Percentiles rank a stretch among this genome's conserved stretches.
Evolutionary conservation across 1,284 basidiomycete genomes (phyloP).

Genomic region (Malassezia sp.): DNA sequence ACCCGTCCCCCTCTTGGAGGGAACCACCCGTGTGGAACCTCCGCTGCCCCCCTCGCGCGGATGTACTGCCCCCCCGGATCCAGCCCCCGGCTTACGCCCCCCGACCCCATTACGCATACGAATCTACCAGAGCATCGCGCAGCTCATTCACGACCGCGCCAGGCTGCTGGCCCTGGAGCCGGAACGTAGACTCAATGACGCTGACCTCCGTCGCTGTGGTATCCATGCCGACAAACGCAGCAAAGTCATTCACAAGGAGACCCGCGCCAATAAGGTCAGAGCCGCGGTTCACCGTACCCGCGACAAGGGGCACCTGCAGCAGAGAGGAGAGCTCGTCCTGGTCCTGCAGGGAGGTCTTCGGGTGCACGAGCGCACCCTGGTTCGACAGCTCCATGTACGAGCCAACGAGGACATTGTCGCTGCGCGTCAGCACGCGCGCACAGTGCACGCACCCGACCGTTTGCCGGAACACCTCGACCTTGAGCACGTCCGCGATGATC

Average conservation of each 20-base stretch:
- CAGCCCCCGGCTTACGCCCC: no score
- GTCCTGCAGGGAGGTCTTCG: slow-evolving; percentile 89
- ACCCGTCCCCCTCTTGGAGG: no score
- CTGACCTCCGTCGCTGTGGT: slow-evolving; percentile 93
- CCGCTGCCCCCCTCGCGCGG: no score
- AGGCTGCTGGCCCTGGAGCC: slow-evolving; percentile 24
- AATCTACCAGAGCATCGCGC: slow-evolving; percentile 42
- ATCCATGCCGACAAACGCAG: slow-evolving; percentile 59
- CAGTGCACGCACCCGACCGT: no score
- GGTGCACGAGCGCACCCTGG: slow-evolving; percentile 92
- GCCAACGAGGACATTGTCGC: slow-evolving; percentile 92
- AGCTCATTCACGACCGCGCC: slow-evolving; percentile 39
- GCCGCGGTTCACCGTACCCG: slow-evolving; percentile 94
- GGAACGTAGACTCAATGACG: slow-evolving; percentile 95
- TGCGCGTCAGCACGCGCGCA: no score
- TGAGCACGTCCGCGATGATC: slow-evolving; percentile 96
- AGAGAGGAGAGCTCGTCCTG: slow-evolving; percentile 93
- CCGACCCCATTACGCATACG: slow-evolving; percentile 38
- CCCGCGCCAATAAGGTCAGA: slow-evolving; percentile 96
- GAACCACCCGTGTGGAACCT: no score
- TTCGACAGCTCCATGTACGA: slow-evolving; percentile 90
- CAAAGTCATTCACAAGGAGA: slow-evolving; percentile 97
- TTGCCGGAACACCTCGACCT: slow-evolving; percentile 97
- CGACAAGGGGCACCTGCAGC: slow-evolving; percentile 86
- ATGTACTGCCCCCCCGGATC: no score